phyloP scores from a whole-genome alignment of 2,329 filamentous ascomycete species.

The Talaromyces sp. region DNA sequence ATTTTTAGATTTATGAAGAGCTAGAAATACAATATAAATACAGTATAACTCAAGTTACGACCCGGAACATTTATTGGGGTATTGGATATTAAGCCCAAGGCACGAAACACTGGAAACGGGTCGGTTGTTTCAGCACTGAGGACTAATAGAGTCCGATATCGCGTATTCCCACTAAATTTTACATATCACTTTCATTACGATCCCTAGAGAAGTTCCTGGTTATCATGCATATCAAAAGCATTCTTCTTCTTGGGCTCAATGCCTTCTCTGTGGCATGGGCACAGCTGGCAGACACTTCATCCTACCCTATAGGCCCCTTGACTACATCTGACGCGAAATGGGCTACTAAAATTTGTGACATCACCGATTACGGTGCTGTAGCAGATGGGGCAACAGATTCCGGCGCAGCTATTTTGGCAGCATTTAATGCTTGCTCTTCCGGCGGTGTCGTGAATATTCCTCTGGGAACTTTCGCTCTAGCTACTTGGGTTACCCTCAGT shows the following conservation, averaged over 20 bases:
- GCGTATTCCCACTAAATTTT: background rate
- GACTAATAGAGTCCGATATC: too few relatives aligned
- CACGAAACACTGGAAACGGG: background rate
- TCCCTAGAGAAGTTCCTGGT: background rate
- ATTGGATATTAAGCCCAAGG: background rate
- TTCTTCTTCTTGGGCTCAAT: slow-evolving; percentile 5
- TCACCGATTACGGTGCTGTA: slow-evolving; percentile 48
- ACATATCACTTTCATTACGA: background rate
- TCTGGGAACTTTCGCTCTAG: slow-evolving; percentile 44
- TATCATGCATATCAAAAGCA: slow-evolving; percentile 2
- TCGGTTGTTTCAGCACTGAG: background rate
- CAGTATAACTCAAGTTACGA: background rate
- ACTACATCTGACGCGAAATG: slow-evolving; percentile 12
- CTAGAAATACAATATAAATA: background rate
- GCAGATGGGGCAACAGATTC: slow-evolving; percentile 45
- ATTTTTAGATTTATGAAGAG: background rate
- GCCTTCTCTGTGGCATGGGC: background rate
- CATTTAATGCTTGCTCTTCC: slow-evolving; percentile 34
- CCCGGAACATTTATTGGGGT: background rate
- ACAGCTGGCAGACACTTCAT: slow-evolving; percentile 4
- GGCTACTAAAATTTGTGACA: slow-evolving; percentile 38
- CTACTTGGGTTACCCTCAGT: slow-evolving; percentile 44
- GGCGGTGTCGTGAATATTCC: slow-evolving; percentile 49
- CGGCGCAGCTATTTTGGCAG: slow-evolving; percentile 9
- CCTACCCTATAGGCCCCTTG: slow-evolving; percentile 7